Evolutionary conservation across 2,329 filamentous ascomycete species (phyloP).

Genomic region (Beauveria varroae): DNA sequence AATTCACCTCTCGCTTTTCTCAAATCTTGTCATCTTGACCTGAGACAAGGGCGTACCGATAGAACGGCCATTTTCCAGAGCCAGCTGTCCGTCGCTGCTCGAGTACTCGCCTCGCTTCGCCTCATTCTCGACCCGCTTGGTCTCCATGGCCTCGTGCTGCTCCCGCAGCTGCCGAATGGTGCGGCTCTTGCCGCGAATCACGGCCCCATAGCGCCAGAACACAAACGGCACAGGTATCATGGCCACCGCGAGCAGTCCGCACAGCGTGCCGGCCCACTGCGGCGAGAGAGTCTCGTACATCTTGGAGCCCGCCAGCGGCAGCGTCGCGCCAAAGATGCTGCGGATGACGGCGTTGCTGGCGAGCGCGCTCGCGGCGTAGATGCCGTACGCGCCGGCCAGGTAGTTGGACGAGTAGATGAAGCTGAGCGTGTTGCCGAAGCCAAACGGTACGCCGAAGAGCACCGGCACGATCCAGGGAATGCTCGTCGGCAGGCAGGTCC

Average conservation of each 20-base stretch:
- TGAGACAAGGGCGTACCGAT: neutral
- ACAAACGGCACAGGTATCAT: slow-evolving; percentile 75
- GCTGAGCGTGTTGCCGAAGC: slow-evolving; percentile 64
- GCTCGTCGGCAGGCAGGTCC: slow-evolving; percentile 70
- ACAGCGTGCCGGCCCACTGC: slow-evolving; percentile 71
- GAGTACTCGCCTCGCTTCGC: slow-evolving; percentile 16
- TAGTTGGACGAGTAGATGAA: slow-evolving; percentile 84
- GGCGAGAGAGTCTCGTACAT: slow-evolving; percentile 65
- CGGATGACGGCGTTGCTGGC: slow-evolving; percentile 59
- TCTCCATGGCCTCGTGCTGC: slow-evolving; percentile 32
- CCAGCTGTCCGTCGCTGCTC: slow-evolving; percentile 6
- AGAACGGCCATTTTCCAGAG: neutral
- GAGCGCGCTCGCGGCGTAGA: slow-evolving; percentile 74
- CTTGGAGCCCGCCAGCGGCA: slow-evolving; percentile 36
- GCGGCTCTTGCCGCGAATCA: slow-evolving; percentile 44
- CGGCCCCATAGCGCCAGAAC: slow-evolving; percentile 59
- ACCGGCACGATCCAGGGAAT: slow-evolving; percentile 82
- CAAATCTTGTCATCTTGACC: neutral
- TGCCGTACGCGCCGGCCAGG: slow-evolving; percentile 67
- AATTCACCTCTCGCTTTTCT: neutral
- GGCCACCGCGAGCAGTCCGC: slow-evolving; percentile 64
- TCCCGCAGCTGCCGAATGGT: slow-evolving; percentile 38
- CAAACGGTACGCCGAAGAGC: slow-evolving; percentile 71
- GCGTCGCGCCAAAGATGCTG: slow-evolving; percentile 10
- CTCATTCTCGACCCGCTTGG: slow-evolving; percentile 24